phyloP scores from a whole-genome alignment of 2,329 filamentous ascomycete species.

The Colletotrichum incanum region DNA sequence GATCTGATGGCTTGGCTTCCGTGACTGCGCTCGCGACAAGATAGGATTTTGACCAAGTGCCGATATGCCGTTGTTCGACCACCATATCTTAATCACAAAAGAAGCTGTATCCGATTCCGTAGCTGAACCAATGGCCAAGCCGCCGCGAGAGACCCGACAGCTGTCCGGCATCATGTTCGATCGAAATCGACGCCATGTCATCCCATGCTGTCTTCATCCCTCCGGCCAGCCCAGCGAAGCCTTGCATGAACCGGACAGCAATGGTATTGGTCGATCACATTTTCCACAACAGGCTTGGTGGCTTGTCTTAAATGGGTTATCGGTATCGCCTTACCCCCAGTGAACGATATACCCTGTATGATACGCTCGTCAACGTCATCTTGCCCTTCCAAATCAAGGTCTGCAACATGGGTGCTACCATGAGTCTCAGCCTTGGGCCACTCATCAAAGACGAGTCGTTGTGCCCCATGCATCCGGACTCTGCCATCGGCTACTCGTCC shows the following conservation, averaged over 20 bases:
- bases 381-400: conserved; percentile 15
- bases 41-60: conserved; percentile 7
- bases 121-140: conserved; percentile 4
- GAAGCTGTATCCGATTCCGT: not conserved
- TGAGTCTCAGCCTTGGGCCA: conserved; percentile 30
- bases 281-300: conserved; percentile 28
- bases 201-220: conserved; percentile 20
- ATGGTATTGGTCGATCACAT: conserved; percentile 30
- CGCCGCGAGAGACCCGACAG: conserved; percentile 11
- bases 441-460: conserved; percentile 9
- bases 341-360: not conserved
- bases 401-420: conserved; percentile 26
- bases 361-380: conserved; percentile 31
- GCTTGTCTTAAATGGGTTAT: conserved; percentile 3
- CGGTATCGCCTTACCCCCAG: conserved; percentile 1
- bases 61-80: not conserved
- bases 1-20: conserved; percentile 31
- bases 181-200: conserved; percentile 25
- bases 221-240: conserved; percentile 19
- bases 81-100: conserved; percentile 4
- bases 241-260: conserved; percentile 28
- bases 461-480: conserved; percentile 23
- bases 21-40: not conserved
- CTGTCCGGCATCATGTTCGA: conserved; percentile 10
- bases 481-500: conserved; percentile 18